phyloP scores from a whole-genome alignment of 2,329 filamentous ascomycete genomes.

The Monosporascus sp. region DNA sequence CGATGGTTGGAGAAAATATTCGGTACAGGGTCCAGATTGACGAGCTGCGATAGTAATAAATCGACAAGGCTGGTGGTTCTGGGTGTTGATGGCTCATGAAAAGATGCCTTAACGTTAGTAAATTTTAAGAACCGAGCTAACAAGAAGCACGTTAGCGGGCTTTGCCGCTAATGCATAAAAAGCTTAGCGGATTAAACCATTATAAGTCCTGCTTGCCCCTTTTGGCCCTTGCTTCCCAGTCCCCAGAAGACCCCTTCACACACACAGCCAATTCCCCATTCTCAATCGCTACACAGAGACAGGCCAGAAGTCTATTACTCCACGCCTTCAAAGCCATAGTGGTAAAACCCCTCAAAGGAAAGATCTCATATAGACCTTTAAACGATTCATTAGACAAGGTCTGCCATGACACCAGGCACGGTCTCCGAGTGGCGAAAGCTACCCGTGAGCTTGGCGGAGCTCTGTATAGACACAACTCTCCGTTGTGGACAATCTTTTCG shows the following conservation, averaged over 20 bases:
- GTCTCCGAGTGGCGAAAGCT: conserved; percentile 82
- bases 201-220: background rate
- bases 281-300: too few species aligned
- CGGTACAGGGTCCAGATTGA: background rate
- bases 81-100: background rate
- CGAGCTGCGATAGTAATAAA: conserved; percentile 23
- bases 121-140: background rate
- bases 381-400: background rate
- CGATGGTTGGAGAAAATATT: conserved; percentile 1
- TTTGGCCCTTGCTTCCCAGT: background rate
- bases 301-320: too few species aligned
- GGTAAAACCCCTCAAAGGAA: background rate
- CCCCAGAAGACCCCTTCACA: too few species aligned
- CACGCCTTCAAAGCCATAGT: too few species aligned
- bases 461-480: conserved; percentile 91
- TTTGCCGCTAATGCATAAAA: conserved; percentile 4
- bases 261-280: too few species aligned
- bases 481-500: conserved; percentile 95
- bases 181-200: conserved; percentile 18
- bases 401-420: conserved; percentile 35
- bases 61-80: conserved; percentile 27
- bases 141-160: background rate
- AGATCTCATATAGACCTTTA: background rate
- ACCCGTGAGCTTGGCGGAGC: conserved; percentile 73
- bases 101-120: background rate